A percentile compares a stretch with the other conserved stretches of the same genome.
Evolutionary conservation across 2,329 filamentous ascomycete genomes (phyloP).

Genomic region (Fusarium anthophilum): DNA sequence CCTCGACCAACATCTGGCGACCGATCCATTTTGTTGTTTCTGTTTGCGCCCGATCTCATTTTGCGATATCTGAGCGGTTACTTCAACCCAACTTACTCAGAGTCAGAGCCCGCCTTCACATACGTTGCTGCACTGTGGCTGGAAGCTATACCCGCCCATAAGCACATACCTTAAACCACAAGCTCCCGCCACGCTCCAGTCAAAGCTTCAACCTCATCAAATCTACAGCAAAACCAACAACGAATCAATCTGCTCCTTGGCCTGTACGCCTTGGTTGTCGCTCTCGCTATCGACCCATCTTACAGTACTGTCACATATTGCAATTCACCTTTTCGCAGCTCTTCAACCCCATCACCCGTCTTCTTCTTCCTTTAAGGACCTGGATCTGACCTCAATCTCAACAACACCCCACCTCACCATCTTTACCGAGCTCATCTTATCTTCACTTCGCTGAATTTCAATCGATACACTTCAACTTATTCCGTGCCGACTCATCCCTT

Average conservation of each 20-base stretch:
- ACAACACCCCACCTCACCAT: constrained; percentile 38
- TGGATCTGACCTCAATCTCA: constrained; percentile 36
- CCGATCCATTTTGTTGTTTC: constrained; percentile 6
- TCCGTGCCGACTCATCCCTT: constrained; percentile 12
- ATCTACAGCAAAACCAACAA: constrained; percentile 24
- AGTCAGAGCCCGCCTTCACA: neutral
- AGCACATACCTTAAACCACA: neutral
- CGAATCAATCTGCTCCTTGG: constrained; percentile 20
- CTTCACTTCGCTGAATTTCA: constrained; percentile 12
- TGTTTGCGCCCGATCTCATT: constrained; percentile 20
- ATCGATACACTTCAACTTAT: constrained; percentile 3
- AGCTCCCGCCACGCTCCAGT: constrained; percentile 25
- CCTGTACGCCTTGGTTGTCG: constrained; percentile 18
- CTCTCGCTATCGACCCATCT: constrained; percentile 27
- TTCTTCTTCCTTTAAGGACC: constrained; percentile 21
- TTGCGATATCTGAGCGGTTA: constrained; percentile 9
- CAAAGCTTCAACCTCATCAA: constrained; percentile 39
- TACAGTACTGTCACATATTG: constrained; percentile 13
- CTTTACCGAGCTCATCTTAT: constrained; percentile 8
- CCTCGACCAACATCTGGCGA: constrained; percentile 32
- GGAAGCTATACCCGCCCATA: neutral
- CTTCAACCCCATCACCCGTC: constrained; percentile 16
- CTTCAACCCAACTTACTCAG: neutral
- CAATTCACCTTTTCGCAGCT: constrained; percentile 16
- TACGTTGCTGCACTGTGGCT: constrained; percentile 25